Evolutionary conservation across 805 yeast species (phyloP).

Genomic region (Kodamaea neixiangensis): DNA sequence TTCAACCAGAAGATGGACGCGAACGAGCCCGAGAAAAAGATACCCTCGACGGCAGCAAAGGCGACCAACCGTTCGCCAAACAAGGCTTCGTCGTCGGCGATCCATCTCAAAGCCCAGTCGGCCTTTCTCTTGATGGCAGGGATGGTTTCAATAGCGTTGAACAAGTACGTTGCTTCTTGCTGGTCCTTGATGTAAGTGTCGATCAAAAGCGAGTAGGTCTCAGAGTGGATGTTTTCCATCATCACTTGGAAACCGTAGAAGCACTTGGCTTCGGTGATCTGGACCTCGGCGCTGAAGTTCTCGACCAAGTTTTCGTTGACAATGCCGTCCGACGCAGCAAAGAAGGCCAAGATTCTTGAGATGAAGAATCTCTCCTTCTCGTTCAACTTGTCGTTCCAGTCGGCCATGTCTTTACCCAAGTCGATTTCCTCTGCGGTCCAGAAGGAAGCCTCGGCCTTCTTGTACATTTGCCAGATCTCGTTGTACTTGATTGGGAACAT

Average conservation of each 20-base stretch:
- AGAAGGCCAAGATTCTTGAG: conserved; percentile 92
- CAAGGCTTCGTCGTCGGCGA: conserved; percentile 79
- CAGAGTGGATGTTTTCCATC: conserved; percentile 99
- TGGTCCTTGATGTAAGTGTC: conserved; percentile 97
- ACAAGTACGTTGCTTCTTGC: conserved; percentile 83
- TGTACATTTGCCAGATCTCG: conserved; percentile 98
- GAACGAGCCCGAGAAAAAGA: conserved; percentile 96
- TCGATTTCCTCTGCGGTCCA: conserved; percentile 99
- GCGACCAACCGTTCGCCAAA: conserved; percentile 97
- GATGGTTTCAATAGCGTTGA: conserved; percentile 94
- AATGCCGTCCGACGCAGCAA: conserved; percentile 98
- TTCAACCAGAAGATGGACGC: conserved; percentile 99
- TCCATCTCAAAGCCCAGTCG: conserved; percentile 99
- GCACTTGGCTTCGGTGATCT: conserved; percentile 96
- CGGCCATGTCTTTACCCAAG: conserved; percentile 84
- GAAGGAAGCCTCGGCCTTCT: conserved; percentile 98
- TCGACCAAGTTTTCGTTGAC: conserved; percentile 97
- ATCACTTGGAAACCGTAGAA: conserved; percentile 99
- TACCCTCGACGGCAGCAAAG: conserved; percentile 98
- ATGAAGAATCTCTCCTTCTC: conserved; percentile 92
- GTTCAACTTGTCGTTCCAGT: conserved; percentile 88
- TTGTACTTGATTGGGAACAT: conserved; percentile 95
- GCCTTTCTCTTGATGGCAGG: conserved; percentile 98
- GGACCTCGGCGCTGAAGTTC: conserved; percentile 96
- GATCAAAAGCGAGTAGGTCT: conserved; percentile 91